Evolutionary conservation across 2,329 filamentous ascomycete genomes (phyloP).

Genomic region (Talaromyces sp.): DNA sequence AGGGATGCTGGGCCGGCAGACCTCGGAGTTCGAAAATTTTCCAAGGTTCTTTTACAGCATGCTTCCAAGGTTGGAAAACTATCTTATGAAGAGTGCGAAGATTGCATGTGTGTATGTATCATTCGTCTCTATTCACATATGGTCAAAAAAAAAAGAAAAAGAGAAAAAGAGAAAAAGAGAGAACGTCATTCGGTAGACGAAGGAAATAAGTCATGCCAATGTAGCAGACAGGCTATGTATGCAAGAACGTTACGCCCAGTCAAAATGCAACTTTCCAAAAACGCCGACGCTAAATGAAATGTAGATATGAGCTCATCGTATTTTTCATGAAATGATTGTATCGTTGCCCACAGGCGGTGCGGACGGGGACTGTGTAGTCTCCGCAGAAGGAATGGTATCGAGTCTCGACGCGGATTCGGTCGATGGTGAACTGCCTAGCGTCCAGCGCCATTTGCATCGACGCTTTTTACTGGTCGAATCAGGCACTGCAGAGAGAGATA

Average conservation of each 20-base stretch:
- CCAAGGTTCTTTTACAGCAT: no score
- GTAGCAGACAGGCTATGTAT: neutral
- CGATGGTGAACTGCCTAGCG: conserved; percentile 1
- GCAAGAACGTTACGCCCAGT: neutral
- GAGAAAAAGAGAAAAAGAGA: no score
- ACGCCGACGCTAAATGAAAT: conserved; percentile 8
- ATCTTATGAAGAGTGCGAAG: neutral
- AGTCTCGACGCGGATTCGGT: neutral
- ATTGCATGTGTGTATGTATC: neutral
- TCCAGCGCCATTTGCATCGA: conserved; percentile 14
- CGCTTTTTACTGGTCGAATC: conserved; percentile 3
- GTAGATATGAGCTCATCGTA: neutral
- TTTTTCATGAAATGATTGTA: neutral
- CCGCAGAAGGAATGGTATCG: neutral
- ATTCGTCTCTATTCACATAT: neutral
- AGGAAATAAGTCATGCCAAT: neutral
- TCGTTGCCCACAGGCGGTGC: neutral
- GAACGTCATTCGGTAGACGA: neutral
- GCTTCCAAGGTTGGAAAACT: no score
- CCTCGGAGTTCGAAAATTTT: no score
- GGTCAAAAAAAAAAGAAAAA: neutral
- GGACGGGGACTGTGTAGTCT: neutral
- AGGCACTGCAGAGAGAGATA: conserved; percentile 8
- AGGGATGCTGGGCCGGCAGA: no score
- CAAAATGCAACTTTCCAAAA: neutral